Percentiles rank a stretch among this genome's conserved stretches.
These are phyloP conservation scores for Rubia tinctorum DNA, from an alignment of 305 asterid species.

Conservation along the genomic window DNA sequence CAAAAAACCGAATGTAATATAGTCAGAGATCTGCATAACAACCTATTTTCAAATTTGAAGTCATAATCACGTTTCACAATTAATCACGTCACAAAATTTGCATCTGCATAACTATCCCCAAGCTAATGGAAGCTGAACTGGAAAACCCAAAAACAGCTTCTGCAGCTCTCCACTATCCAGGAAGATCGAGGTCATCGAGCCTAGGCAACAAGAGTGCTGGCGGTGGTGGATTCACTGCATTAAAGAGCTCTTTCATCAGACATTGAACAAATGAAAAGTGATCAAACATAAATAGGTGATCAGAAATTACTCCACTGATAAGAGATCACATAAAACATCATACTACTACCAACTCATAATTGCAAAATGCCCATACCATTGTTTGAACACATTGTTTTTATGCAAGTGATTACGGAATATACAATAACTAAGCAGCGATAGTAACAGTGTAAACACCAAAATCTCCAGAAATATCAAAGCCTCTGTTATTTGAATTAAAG, in stretches of 20 bases:
- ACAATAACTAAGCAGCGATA: too few relatives aligned
- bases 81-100: conserved; percentile 22
- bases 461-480: too few relatives aligned
- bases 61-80: conserved; percentile 18
- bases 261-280: not conserved
- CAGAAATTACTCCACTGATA: not conserved
- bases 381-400: too few relatives aligned
- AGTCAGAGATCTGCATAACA: not conserved
- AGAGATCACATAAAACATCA: not conserved
- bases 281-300: not conserved
- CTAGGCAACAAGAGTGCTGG: conserved; percentile 89
- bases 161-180: conserved; percentile 3
- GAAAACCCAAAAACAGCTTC: conserved; percentile 6
- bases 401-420: too few relatives aligned
- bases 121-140: conserved; percentile 16
- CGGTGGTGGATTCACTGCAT: conserved; percentile 86
- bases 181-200: not conserved
- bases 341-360: too few relatives aligned
- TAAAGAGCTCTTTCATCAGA: not conserved
- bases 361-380: too few relatives aligned
- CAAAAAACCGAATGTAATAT: not conserved
- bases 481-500: too few relatives aligned
- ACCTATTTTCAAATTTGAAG: conserved; percentile 16
- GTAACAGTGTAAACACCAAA: too few relatives aligned
- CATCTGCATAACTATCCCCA: conserved; percentile 15